Percentiles rank a stretch among this genome's conserved stretches.
Conservation (phyloP, 768 basidiomycete species). For the Panellus pusillus region DNA sequence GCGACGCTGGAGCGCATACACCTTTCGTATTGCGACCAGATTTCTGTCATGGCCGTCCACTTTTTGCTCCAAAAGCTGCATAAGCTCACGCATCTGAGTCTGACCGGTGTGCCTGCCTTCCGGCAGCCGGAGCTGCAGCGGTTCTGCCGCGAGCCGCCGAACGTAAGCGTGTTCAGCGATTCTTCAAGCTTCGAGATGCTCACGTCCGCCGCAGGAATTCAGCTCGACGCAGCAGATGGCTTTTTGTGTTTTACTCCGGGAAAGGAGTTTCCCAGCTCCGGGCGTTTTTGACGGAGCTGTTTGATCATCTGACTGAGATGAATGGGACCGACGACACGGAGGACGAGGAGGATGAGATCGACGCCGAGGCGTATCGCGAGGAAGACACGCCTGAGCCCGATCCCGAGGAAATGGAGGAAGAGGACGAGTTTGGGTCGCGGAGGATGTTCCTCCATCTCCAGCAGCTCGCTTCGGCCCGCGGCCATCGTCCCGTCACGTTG, state of each 20-base stretch:
- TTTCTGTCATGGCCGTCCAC: conserved; percentile 88
- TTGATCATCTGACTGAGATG: conserved; percentile 73
- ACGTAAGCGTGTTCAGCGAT: conserved; percentile 46
- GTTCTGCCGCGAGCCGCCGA: conserved; percentile 87
- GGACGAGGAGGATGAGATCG: conserved; percentile 63
- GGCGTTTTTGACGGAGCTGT: conserved; percentile 72
- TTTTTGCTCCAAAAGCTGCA: conserved; percentile 87
- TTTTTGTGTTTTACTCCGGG: conserved; percentile 97
- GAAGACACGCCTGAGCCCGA: conserved; percentile 50
- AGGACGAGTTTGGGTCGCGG: conserved; percentile 33
- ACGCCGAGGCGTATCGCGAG: conserved; percentile 49
- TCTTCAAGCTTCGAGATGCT: not conserved
- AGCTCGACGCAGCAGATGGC: conserved; percentile 84
- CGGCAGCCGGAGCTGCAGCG: conserved; percentile 79
- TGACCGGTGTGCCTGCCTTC: conserved; percentile 97
- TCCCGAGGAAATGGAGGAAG: conserved; percentile 30
- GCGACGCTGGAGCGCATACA: conserved; percentile 93
- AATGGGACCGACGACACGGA: conserved; percentile 70
- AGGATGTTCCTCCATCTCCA: conserved; percentile 28
- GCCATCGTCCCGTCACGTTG: conserved; percentile 13
- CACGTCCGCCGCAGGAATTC: conserved; percentile 64
- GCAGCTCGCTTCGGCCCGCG: conserved; percentile 24
- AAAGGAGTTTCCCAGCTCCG: conserved; percentile 85
- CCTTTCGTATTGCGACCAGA: conserved; percentile 95
- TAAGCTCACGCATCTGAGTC: conserved; percentile 89